A percentile compares a stretch with the other conserved stretches of the same genome.
Conservation (phyloP, 768 basidiomycete genomes). For the Calocera cornea region DNA sequence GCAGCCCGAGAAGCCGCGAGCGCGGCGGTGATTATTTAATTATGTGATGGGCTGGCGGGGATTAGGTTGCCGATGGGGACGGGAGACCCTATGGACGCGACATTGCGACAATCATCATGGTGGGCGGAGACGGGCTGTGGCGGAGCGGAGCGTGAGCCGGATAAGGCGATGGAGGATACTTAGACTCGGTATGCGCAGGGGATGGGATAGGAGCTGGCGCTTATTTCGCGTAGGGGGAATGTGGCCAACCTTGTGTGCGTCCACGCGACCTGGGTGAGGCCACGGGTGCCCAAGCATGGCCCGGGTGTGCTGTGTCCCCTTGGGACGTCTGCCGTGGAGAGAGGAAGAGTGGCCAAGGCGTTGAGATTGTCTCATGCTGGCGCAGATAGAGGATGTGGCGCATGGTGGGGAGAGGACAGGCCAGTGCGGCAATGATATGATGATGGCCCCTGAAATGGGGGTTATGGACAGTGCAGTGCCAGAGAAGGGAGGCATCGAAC, state of each 20-base stretch:
- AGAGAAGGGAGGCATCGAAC: not conserved
- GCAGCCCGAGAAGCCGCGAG: no score
- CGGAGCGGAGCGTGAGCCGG: no score
- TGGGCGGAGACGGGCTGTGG: no score
- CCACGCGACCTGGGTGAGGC: not conserved
- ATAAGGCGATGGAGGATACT: no score
- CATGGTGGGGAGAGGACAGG: no score
- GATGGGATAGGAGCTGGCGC: not conserved
- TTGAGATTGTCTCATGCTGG: no score
- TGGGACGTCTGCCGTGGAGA: not conserved
- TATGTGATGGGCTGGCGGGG: not conserved
- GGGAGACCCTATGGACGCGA: not conserved
- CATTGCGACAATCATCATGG: not conserved
- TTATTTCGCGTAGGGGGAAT: not conserved
- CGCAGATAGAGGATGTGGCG: no score
- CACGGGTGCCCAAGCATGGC: not conserved
- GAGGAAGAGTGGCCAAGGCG: no score
- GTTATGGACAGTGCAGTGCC: not conserved
- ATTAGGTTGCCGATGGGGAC: not conserved
- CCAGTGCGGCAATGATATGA: no score
- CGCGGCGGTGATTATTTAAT: no score
- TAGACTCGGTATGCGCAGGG: not conserved
- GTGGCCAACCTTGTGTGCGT: not conserved
- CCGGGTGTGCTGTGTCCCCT: not conserved
- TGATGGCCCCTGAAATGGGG: not conserved